Evolutionary conservation across 2,329 filamentous ascomycete genomes (phyloP), one percentile per base, ranked within the genome.

Genomic region (Pestalotiopsis sp.): DNA sequence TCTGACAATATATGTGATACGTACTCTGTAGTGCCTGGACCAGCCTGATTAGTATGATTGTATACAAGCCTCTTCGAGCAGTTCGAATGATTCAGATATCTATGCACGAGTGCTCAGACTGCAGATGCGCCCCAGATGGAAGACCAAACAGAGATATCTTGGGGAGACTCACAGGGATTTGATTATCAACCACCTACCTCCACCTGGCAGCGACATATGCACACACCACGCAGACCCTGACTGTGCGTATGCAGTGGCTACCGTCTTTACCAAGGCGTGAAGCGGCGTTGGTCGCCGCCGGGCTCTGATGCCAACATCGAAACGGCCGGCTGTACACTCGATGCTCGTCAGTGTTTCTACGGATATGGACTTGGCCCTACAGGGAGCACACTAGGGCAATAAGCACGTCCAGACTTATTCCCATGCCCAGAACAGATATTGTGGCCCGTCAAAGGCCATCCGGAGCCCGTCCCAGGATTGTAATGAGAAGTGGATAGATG

Each of bases 171-270:
- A 70, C 73, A 76, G 71, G 67, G 70, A 69, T 52, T 17, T 52
- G 7, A 52, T 20, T 20, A 52, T 52, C 20, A 11, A 73, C 72
- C 73, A 65, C 72, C 20, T 17, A 72, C 72, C 73, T 61, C 72
- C 70, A 72, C 70, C 70, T 73, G 72, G 68, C 73, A 71, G 71
- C 62, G 52, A 62, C 52, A 67, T 27, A 59, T 67, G 65, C 60
- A 68, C 27, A 64, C 49, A 69, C 68, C 63, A 66, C 64, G 58
- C 57, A 61, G 63, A 62, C 68, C 63, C 68, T 66, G 68, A 62
- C 75, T 76, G 75, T 75, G 72, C 76, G 77, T 77, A 78, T 79
- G 79, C 79, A 80, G 80, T 78, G 78, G 77, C 72, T 77, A 77
- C 78, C 77, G 78, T 75, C 71, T 74, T 74, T 71, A 75, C 72